Evolutionary conservation across 352 stramenopile genomes (phyloP), one percentile per base, ranked within the genome.

Genomic region (Pythium sp.): DNA sequence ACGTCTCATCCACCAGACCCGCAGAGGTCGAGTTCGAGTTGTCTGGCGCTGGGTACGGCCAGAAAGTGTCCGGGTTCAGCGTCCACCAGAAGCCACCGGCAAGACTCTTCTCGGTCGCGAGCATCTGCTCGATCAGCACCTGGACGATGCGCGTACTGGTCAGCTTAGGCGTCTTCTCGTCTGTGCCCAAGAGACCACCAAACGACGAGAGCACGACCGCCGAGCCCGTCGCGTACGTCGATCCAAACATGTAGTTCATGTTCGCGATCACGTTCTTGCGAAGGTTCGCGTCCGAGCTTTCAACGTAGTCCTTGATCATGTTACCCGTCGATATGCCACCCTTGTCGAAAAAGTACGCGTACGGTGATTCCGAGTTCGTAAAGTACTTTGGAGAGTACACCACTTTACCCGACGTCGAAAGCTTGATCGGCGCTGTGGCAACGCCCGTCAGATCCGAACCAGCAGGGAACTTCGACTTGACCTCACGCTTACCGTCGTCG

Each of bases 171-270:
- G 86, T 91, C 22, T 64, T 49, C 51, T 95, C 87, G 9, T 83
- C 71, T 26, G 74, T 70, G 32, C 84, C 84, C 53, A 87, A 71
- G 24, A 95, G 76, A 26, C 87, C 86, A n/a, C 87, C 87, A 65
- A 95, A 95, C n/a, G 77, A 90, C 34, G 86, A 94, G 18, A 95
- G 64, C 5, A 95, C 79, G 18, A 92, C 83, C 12, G 87, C 85
- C 34, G 80, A 75, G 22, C 76, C 83, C 1, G 81, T 89, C 47
- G 84, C 77, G 26, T 90, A 81, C 0, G 86, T 77, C 0, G 74
- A 62, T 24, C 81, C 82, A 64, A 93, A 95, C 80, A 90, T 93
- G 74, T 92, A 88, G 69, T 90, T 85, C 84, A 95, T 94, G 69
- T 82, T 89, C 32, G 77, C 64, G 62, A 90, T 64, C 24, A 94